These are phyloP conservation scores for Kluyveromyces aestuarii DNA, from an alignment of 805 yeast genomes.

Conservation along the genomic window DNA sequence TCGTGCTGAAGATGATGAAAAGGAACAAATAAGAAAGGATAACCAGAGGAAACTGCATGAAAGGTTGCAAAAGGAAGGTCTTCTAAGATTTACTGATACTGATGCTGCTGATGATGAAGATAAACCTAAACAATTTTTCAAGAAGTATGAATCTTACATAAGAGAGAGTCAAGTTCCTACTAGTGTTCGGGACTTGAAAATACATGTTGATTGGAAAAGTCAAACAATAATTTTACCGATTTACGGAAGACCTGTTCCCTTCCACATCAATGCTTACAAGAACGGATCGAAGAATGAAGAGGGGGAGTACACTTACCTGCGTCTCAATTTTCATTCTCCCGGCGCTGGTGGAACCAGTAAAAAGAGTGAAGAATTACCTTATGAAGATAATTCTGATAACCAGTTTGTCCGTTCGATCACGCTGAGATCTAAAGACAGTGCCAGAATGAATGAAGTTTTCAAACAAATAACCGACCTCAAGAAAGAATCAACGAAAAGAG, in stretches of 20 bases:
- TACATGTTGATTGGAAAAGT: conserved; percentile 78
- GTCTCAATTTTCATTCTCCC: conserved; percentile 89
- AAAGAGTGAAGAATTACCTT: conserved; percentile 75
- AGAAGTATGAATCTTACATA: conserved; percentile 87
- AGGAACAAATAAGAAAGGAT: conserved; percentile 70
- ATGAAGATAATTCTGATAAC: conserved; percentile 80
- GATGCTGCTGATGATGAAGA: conserved; percentile 53
- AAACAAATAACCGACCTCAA: conserved; percentile 87
- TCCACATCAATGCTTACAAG: conserved; percentile 89
- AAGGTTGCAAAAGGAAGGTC: conserved; percentile 78
- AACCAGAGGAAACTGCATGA: conserved; percentile 79
- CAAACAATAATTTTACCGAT: conserved; percentile 89
- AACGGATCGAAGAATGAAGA: conserved; percentile 94
- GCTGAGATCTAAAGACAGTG: conserved; percentile 81
- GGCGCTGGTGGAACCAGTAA: conserved; percentile 68
- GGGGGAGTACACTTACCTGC: conserved; percentile 85
- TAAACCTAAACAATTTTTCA: conserved; percentile 52
- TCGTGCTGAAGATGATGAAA: conserved; percentile 57
- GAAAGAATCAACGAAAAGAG: conserved; percentile 84
- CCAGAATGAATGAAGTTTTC: conserved; percentile 82
- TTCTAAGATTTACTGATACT: conserved; percentile 70
- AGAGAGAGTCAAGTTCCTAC: conserved; percentile 88
- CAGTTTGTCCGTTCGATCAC: conserved; percentile 83
- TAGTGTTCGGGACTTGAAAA: conserved; percentile 70
- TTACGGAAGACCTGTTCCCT: conserved; percentile 94